phyloP scores from a whole-genome alignment of 306 rosid species.

The Dryas octopetala region DNA sequence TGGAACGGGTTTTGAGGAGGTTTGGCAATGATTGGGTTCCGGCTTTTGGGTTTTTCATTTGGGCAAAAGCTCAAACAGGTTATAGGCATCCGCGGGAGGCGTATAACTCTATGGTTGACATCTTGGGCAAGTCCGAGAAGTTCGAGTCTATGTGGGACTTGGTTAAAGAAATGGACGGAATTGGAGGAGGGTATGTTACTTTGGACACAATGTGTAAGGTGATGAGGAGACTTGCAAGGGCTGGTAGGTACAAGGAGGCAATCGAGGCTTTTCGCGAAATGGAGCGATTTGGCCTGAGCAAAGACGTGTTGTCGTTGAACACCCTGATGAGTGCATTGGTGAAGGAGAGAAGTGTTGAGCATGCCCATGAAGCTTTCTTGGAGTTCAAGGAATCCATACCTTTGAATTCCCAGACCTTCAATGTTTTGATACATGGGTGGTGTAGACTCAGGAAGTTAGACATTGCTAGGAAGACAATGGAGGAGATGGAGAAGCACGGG shows the following conservation, averaged over 20 bases:
- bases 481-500: slow-evolving; percentile 62
- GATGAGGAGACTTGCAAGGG: slow-evolving; percentile 61
- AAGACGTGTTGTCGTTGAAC: slow-evolving; percentile 50
- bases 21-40: slow-evolving; percentile 60
- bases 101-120: slow-evolving; percentile 60
- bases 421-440: slow-evolving; percentile 78
- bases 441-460: slow-evolving; percentile 61
- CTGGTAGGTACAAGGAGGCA: slow-evolving; percentile 50
- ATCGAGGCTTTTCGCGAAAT: slow-evolving; percentile 50
- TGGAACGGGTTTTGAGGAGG: slow-evolving; percentile 59
- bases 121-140: slow-evolving; percentile 51
- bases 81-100: slow-evolving; percentile 53
- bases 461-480: slow-evolving; percentile 55
- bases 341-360: slow-evolving; percentile 62
- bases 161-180: slow-evolving; percentile 56
- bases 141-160: slow-evolving; percentile 62
- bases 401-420: slow-evolving; percentile 44
- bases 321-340: slow-evolving; percentile 64
- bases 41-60: slow-evolving; percentile 66
- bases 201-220: slow-evolving; percentile 59
- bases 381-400: slow-evolving; percentile 55
- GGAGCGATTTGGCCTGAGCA: slow-evolving; percentile 43
- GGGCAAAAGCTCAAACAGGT: slow-evolving; percentile 75
- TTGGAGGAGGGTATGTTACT: slow-evolving; percentile 51
- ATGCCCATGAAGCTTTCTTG: slow-evolving; percentile 50